A percentile compares a stretch with the other conserved stretches of the same genome.
Conservation (phyloP, 1,139 yeast genomes). For the Yamadazyma blattariae region DNA sequence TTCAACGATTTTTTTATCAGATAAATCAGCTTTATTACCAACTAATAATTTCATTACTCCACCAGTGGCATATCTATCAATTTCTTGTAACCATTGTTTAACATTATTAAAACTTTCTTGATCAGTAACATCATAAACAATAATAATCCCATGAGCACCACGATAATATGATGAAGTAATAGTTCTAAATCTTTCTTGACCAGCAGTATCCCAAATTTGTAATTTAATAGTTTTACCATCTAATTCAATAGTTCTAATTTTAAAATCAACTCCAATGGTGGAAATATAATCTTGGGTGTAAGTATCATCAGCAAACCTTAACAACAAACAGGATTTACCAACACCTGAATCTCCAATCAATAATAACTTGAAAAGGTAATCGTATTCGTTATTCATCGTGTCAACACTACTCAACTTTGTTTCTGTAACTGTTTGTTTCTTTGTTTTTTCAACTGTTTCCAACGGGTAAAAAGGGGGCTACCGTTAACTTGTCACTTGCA, state of each 20-base stretch:
- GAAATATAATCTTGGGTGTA: slow-evolving; percentile 96
- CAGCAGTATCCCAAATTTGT: slow-evolving; percentile 99
- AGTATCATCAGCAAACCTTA: slow-evolving; percentile 96
- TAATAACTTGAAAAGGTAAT: slow-evolving; percentile 87
- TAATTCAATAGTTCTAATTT: slow-evolving; percentile 92
- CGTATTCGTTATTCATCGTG: slow-evolving; percentile 87
- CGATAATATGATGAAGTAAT: slow-evolving; percentile 97
- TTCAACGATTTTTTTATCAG: slow-evolving; percentile 93
- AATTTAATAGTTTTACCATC: slow-evolving; percentile 97
- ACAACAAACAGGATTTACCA: slow-evolving; percentile 91
- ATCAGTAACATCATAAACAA: slow-evolving; percentile 97
- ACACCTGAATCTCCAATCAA: slow-evolving; percentile 98
- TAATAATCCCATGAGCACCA: slow-evolving; percentile 98
- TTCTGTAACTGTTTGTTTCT: too few species aligned
- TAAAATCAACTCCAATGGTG: slow-evolving; percentile 97
- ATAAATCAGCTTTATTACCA: slow-evolving; percentile 94
- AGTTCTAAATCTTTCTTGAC: slow-evolving; percentile 97
- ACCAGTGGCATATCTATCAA: slow-evolving; percentile 96
- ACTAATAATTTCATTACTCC: slow-evolving; percentile 95
- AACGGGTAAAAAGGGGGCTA: too few species aligned
- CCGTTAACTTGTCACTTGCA: too few species aligned
- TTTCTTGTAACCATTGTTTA: slow-evolving; percentile 98
- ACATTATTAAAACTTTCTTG: slow-evolving; percentile 97
- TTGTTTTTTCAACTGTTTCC: too few species aligned
- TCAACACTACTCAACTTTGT: too few species aligned